phyloP scores from a whole-genome alignment of 2,329 filamentous ascomycete species.

The Domatiomyces catenatus region DNA sequence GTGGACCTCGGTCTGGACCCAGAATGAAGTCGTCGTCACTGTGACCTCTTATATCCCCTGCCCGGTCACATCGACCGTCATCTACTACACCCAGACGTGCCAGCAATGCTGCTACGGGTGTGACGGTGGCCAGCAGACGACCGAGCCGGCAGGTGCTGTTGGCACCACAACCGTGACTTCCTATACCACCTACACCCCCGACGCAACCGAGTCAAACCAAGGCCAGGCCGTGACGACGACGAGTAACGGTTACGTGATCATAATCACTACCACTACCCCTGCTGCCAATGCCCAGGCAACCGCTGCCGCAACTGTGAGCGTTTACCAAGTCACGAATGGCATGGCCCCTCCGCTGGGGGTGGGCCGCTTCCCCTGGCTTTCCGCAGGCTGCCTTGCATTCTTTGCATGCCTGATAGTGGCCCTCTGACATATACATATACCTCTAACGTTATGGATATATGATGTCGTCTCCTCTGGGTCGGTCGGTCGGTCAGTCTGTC shows the following conservation, averaged over 20 bases:
- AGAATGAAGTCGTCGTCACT: constrained; percentile 11
- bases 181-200: constrained; percentile 10
- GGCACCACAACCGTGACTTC: constrained; percentile 12
- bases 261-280: constrained; percentile 4
- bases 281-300: constrained; percentile 1
- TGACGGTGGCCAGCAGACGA: constrained; percentile 2
- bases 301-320: constrained; percentile 7
- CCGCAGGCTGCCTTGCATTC: background rate
- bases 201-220: background rate
- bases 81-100: constrained; percentile 4
- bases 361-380: background rate
- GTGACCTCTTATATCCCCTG: constrained; percentile 11
- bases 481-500: no score
- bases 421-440: background rate
- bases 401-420: background rate
- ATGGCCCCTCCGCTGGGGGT: background rate
- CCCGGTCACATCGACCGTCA: constrained; percentile 11
- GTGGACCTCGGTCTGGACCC: constrained; percentile 10
- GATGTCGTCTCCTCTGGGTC: background rate
- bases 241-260: constrained; percentile 11
- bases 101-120: constrained; percentile 12
- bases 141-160: background rate
- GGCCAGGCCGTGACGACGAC: constrained; percentile 4
- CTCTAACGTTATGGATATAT: background rate
- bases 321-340: constrained; percentile 7